phyloP scores from a whole-genome alignment of 2,329 filamentous ascomycete genomes.

The Emericellopsis atlantica region DNA sequence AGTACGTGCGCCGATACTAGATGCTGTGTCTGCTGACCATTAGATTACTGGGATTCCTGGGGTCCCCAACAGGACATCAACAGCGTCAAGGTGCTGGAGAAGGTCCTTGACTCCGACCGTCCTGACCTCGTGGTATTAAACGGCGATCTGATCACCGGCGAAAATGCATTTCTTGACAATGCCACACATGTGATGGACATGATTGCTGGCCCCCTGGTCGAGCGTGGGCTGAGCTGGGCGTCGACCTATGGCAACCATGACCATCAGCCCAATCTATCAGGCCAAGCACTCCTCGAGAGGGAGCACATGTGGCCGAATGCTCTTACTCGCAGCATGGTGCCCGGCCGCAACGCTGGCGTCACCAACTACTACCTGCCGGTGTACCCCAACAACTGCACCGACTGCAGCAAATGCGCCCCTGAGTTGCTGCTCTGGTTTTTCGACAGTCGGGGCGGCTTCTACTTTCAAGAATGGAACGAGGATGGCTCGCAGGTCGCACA shows the following conservation, averaged over 20 bases:
- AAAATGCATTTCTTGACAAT: conserved; percentile 44
- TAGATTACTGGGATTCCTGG: conserved; percentile 31
- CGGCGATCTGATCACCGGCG: conserved; percentile 59
- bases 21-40: conserved; percentile 1
- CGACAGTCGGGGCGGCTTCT: conserved; percentile 47
- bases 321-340: conserved; percentile 26
- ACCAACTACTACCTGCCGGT: conserved; percentile 37
- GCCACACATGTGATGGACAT: conserved; percentile 43
- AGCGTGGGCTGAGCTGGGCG: conserved; percentile 45
- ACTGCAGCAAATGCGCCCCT: conserved; percentile 16
- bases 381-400: conserved; percentile 20
- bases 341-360: conserved; percentile 18
- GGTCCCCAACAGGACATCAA: conserved; percentile 40
- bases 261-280: conserved; percentile 42
- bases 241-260: conserved; percentile 65
- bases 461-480: conserved; percentile 25
- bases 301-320: conserved; percentile 24
- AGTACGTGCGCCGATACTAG: conserved; percentile 22
- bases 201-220: conserved; percentile 44
- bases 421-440: conserved; percentile 58
- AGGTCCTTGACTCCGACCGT: conserved; percentile 41
- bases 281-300: conserved; percentile 25
- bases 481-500: conserved; percentile 16
- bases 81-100: conserved; percentile 41
- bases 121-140: conserved; percentile 55